A percentile compares a stretch with the other conserved stretches of the same genome.
These are phyloP conservation scores for Russula foetens DNA, from an alignment of 768 basidiomycete species.

Conservation along the genomic window DNA sequence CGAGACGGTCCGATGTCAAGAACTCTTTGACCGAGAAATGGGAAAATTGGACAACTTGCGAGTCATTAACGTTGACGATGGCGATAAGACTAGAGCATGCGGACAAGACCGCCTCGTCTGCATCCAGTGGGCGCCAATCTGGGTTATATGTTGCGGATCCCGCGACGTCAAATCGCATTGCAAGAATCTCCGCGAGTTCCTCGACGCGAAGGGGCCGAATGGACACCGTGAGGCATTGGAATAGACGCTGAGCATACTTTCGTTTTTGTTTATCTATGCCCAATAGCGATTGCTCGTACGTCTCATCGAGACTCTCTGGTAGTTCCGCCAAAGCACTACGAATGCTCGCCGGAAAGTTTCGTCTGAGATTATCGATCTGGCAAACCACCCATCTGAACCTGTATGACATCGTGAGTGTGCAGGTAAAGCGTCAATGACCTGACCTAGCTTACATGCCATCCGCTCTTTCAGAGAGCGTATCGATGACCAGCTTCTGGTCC, in stretches of 20 bases:
- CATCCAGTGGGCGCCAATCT: not conserved
- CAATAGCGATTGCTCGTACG: not conserved
- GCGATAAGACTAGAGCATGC: not conserved
- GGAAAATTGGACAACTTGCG: not conserved
- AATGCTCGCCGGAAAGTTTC: not conserved
- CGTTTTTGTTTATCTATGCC: not conserved
- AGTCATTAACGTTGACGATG: not conserved
- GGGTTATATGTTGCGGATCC: not conserved
- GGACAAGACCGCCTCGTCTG: not conserved
- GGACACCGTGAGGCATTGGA: not conserved
- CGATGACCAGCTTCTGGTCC: not conserved
- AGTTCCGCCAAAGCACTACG: not conserved
- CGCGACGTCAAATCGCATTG: not conserved
- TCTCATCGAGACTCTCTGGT: conserved; percentile 4
- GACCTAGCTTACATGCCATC: conserved; percentile 12
- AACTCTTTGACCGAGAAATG: conserved; percentile 11
- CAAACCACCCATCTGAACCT: conserved; percentile 12
- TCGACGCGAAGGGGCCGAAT: not conserved
- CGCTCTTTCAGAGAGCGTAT: not conserved
- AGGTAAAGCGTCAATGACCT: too few species aligned
- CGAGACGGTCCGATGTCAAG: too few species aligned
- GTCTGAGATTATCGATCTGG: conserved; percentile 1
- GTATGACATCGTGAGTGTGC: not conserved
- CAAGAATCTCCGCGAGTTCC: conserved; percentile 5
- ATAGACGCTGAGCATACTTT: conserved; percentile 2